Evolutionary conservation across 2,329 filamentous ascomycete genomes (phyloP), one percentile per base, ranked within the genome.

Genomic region (Septoria linicola): DNA sequence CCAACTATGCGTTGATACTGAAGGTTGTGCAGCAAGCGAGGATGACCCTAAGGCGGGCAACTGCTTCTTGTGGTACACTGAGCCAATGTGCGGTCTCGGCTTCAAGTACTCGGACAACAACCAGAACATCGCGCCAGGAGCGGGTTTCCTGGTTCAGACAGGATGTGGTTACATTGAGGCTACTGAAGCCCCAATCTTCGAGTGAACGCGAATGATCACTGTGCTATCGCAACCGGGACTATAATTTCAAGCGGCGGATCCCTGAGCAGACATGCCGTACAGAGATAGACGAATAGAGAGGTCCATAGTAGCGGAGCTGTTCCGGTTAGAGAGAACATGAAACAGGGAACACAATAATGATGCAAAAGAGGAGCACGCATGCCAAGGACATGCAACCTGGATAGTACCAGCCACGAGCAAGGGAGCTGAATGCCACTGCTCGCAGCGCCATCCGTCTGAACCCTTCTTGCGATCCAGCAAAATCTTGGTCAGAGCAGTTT

Each of bases 31-130:
- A 7, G 60, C 61, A 14, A 60, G 54, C 23, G 59, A 61, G 37
- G 58, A 59, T 21, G 61, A 64, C 39, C 54, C 52, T 41, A 55
- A 59, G 34, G 61, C 61, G 2, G 59, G 55, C 2, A 64, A 64
- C 46, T 64, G 61, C 52, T 64, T 64, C 40, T 25, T 64, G 53
- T 63, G 55, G 55, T 64, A 59, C 41, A 63, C 59, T 2, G 35
- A 39, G 17, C 59, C 60, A 13, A 48, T 55, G 11, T 62, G 61
- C 42, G 61, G 61, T 19, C 34, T 59, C 5, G 61, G 58, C 1
- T 60, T 63, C 44, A 51, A 57, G 34, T 63, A 63, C 27, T 53
- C 55, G 27, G 55, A 57, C 35, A 58, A 52, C 20, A 51, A 51
- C 25, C 39, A 60, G 49, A 41, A 52, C n/a, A 41, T 62, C 8